Percentiles rank a stretch among this genome's conserved stretches.
These are phyloP conservation scores for Sicyos edulis DNA, from an alignment of 306 rosid species.

Conservation along the genomic window DNA sequence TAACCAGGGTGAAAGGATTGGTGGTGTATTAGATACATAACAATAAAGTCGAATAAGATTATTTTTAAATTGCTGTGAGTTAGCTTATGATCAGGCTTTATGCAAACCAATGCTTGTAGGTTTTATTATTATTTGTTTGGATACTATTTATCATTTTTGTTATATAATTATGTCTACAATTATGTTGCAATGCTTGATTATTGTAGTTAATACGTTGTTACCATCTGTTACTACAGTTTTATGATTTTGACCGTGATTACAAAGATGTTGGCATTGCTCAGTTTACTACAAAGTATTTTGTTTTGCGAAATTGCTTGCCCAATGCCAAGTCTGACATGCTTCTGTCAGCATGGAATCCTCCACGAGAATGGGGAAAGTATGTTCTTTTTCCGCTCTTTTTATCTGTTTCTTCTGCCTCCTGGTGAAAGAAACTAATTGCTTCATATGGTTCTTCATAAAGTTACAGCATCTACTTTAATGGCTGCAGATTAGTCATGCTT, in stretches of 20 bases:
- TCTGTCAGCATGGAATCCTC: slow-evolving; percentile 97
- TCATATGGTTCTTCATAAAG: slow-evolving; percentile 5
- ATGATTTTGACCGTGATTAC: slow-evolving; percentile 95
- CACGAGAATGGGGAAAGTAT: slow-evolving; percentile 87
- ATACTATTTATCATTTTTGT: slow-evolving; percentile 12
- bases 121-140: too few species aligned
- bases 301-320: slow-evolving; percentile 84
- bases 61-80: not conserved
- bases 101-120: too few species aligned
- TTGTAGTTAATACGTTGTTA: not conserved
- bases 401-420: slow-evolving; percentile 16
- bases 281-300: slow-evolving; percentile 86
- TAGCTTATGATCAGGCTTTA: not conserved
- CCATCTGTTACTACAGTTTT: slow-evolving; percentile 45
- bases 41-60: too few species aligned
- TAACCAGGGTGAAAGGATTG: not conserved
- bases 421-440: slow-evolving; percentile 19
- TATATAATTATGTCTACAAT: slow-evolving; percentile 8
- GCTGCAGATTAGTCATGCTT: slow-evolving; percentile 78
- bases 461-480: slow-evolving; percentile 21
- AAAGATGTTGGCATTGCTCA: slow-evolving; percentile 92
- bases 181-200: not conserved
- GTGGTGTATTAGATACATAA: too few species aligned
- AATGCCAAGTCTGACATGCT: slow-evolving; percentile 94
- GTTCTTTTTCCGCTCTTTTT: slow-evolving; percentile 27